phyloP scores from a whole-genome alignment of 768 basidiomycete genomes.

The Agrocybe pediades region DNA sequence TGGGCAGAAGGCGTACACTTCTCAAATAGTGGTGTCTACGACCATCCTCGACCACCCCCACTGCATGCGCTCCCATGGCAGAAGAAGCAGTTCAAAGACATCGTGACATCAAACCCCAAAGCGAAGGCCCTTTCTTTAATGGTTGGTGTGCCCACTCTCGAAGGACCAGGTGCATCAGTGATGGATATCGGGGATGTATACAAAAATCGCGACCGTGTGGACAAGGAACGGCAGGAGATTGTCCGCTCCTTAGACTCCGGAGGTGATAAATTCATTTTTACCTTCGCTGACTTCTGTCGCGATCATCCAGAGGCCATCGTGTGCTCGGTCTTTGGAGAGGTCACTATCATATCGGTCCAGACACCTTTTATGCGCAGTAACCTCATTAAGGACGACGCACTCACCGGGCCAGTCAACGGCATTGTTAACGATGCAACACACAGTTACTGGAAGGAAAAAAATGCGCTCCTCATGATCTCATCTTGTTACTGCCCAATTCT shows the following conservation, averaged over 20 bases:
- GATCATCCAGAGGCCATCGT: not conserved
- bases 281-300: not conserved
- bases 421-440: no score
- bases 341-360: not conserved
- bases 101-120: no score
- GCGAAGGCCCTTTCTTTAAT: not conserved
- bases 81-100: no score
- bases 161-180: not conserved
- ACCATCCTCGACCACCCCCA: no score
- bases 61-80: no score
- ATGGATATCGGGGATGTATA: not conserved
- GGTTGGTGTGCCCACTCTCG: not conserved
- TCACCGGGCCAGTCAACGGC: no score
- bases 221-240: not conserved
- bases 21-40: no score
- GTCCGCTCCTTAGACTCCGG: not conserved
- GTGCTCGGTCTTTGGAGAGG: not conserved
- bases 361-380: not conserved
- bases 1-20: no score
- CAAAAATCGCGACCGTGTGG: not conserved
- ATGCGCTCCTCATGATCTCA: no score
- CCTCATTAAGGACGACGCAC: not conserved
- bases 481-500: not conserved
- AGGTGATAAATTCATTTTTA: not conserved
- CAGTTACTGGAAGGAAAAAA: no score